Percentiles rank a stretch among this genome's conserved stretches.
These are phyloP conservation scores for Pisolithus marmoratus DNA, from an alignment of 768 basidiomycete species.

Conservation along the genomic window DNA sequence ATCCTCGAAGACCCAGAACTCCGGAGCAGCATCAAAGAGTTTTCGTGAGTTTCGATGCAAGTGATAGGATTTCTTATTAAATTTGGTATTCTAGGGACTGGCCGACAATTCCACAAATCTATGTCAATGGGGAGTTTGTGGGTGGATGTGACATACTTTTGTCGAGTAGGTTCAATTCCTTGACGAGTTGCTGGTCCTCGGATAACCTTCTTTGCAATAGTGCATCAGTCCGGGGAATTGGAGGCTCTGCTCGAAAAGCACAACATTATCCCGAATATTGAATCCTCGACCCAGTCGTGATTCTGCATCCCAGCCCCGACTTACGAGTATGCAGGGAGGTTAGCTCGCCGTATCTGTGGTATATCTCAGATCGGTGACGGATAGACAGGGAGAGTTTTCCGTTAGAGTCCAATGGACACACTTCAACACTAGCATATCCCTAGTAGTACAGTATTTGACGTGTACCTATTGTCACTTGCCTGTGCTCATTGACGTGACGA, in stretches of 20 bases:
- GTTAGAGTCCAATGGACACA: too few relatives aligned
- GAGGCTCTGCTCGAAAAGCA: constrained; percentile 74
- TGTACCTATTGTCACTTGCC: too few relatives aligned
- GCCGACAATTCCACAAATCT: constrained; percentile 97
- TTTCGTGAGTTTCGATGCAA: constrained; percentile 69
- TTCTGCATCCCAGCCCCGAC: not conserved
- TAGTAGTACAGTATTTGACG: too few relatives aligned
- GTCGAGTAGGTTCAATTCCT: constrained; percentile 55
- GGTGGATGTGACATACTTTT: constrained; percentile 96
- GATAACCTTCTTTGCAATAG: constrained; percentile 33
- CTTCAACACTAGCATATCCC: too few relatives aligned
- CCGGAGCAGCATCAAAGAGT: constrained; percentile 87
- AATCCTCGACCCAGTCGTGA: not conserved
- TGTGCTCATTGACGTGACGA: too few relatives aligned
- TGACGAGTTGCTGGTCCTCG: not conserved
- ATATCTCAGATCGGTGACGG: not conserved
- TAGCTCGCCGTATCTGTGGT: not conserved
- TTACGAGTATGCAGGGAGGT: not conserved
- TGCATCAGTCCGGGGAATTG: constrained; percentile 96
- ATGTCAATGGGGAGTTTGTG: constrained; percentile 91
- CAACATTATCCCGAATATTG: constrained; percentile 55
- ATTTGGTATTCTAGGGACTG: constrained; percentile 60
- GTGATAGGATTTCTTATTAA: not conserved
- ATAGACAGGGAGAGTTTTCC: too few relatives aligned
- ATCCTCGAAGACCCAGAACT: constrained; percentile 84